These are phyloP conservation scores for Metarhizium guizhouense DNA, from an alignment of 2,329 filamentous ascomycete genomes.

Conservation along the genomic window DNA sequence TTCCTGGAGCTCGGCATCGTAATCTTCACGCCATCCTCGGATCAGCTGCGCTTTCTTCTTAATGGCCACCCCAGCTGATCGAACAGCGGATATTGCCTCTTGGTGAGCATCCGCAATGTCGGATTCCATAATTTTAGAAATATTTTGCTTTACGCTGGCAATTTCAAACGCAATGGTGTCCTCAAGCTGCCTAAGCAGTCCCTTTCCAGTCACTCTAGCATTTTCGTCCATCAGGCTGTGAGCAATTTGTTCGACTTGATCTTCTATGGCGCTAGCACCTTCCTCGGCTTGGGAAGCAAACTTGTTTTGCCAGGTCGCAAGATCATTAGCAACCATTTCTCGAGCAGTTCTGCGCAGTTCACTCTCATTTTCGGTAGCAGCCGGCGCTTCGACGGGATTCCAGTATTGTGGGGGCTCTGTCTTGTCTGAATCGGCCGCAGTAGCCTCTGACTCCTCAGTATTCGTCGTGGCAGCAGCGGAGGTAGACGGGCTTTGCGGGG, in stretches of 20 bases:
- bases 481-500: conserved; percentile 19
- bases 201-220: conserved; percentile 55
- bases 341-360: conserved; percentile 49
- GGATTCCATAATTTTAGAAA: conserved; percentile 50
- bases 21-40: conserved; percentile 66
- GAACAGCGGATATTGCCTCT: conserved; percentile 41
- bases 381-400: conserved; percentile 33
- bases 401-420: conserved; percentile 14
- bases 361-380: conserved; percentile 37
- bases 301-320: conserved; percentile 79
- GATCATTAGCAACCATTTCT: conserved; percentile 65
- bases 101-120: conserved; percentile 33
- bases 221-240: conserved; percentile 51
- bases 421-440: conserved; percentile 20
- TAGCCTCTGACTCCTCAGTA: conserved; percentile 8
- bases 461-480: conserved; percentile 25
- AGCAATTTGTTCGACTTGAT: conserved; percentile 51
- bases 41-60: conserved; percentile 70
- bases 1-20: conserved; percentile 58
- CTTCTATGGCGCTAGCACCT: conserved; percentile 64
- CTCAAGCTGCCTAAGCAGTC: conserved; percentile 60
- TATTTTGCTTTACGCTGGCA: conserved; percentile 54
- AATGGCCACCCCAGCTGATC: conserved; percentile 60
- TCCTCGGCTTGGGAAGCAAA: conserved; percentile 81
- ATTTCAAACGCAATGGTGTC: conserved; percentile 57